phyloP scores from a whole-genome alignment of 345 rosid species.

The Euphorbia tirucalli region DNA sequence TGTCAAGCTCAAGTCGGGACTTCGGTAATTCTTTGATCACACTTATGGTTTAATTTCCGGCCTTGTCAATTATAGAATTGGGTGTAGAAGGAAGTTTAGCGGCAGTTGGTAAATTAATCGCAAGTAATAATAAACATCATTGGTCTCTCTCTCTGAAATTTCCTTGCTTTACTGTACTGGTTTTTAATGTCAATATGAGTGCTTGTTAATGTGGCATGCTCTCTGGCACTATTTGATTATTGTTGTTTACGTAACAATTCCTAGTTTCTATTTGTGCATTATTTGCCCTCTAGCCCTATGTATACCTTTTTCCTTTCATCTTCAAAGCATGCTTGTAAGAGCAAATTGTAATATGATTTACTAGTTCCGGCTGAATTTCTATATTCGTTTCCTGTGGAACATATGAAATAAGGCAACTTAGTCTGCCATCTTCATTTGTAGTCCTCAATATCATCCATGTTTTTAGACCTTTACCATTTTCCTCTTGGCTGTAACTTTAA shows the following conservation, averaged over 20 bases:
- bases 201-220: not conserved
- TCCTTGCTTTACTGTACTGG: not conserved
- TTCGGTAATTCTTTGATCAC: constrained; percentile 44
- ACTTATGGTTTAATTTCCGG: not conserved
- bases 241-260: not conserved
- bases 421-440: not conserved
- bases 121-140: no score
- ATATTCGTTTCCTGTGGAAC: not conserved
- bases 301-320: not conserved
- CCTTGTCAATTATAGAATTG: not conserved
- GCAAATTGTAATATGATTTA: no score
- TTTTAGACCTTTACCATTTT: not conserved
- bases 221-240: not conserved
- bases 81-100: not conserved
- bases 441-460: not conserved
- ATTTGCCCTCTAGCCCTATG: not conserved
- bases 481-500: not conserved
- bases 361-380: not conserved
- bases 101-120: not conserved
- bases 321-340: not conserved
- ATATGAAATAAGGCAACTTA: not conserved
- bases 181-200: not conserved
- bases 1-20: constrained; percentile 87
- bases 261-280: no score
- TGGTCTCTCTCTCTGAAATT: not conserved